Evolutionary conservation across 257 asterid genomes (phyloP).

Genomic region (Nicotiana obtusifolia): DNA sequence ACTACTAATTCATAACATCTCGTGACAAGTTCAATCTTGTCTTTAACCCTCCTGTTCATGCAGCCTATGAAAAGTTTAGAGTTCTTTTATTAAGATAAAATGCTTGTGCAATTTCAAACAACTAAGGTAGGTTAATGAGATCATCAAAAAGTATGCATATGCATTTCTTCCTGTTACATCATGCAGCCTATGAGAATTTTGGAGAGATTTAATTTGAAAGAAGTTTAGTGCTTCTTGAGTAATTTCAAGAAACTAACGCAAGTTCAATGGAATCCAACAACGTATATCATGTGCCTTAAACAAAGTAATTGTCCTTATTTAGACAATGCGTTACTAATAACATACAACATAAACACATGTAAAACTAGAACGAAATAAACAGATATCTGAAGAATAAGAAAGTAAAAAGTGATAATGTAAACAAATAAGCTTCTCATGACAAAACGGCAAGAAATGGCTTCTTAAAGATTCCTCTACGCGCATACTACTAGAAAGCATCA

Average conservation of each 20-base stretch:
- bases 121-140: neutral
- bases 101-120: neutral
- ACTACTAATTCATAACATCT: neutral
- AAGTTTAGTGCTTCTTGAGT: neutral
- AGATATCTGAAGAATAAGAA: neutral
- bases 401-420: neutral
- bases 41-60: neutral
- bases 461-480: neutral
- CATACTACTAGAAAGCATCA: neutral
- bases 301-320: neutral
- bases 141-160: neutral
- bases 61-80: neutral
- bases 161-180: neutral
- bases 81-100: neutral
- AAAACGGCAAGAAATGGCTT: neutral
- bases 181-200: neutral
- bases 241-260: neutral
- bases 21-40: neutral
- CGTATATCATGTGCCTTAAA: neutral
- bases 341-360: neutral
- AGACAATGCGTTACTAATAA: neutral
- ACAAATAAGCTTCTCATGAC: neutral
- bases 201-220: neutral
- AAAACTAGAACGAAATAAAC: conserved; percentile 1
- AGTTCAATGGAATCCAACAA: neutral